A percentile compares a stretch with the other conserved stretches of the same genome.
These are phyloP conservation scores for Liquidambar formosana DNA, from an alignment of 164 flowering plant species.

Conservation along the genomic window DNA sequence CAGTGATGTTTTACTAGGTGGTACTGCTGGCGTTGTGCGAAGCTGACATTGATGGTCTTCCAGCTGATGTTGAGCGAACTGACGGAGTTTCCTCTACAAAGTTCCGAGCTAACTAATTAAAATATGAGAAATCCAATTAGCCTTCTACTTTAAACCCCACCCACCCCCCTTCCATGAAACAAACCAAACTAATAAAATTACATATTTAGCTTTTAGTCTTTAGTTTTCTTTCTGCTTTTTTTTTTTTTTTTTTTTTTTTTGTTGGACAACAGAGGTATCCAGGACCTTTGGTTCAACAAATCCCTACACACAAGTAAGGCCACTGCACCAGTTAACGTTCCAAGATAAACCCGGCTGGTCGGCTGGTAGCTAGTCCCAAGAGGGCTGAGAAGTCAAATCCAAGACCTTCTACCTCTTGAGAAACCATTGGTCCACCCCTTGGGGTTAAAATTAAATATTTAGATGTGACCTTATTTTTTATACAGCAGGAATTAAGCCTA, in stretches of 20 bases:
- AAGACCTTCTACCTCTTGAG: too few relatives aligned
- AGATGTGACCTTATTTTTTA: not conserved
- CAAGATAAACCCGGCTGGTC: too few relatives aligned
- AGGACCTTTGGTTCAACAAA: too few relatives aligned
- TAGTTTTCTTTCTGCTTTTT: too few relatives aligned
- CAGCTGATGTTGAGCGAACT: slow-evolving; percentile 48
- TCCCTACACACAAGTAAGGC: too few relatives aligned
- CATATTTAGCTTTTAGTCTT: too few relatives aligned
- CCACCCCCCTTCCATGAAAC: not conserved
- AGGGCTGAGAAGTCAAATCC: too few relatives aligned
- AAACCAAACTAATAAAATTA: not conserved
- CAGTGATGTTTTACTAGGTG: slow-evolving; percentile 34
- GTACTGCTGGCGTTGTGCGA: slow-evolving; percentile 34
- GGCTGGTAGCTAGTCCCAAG: too few relatives aligned
- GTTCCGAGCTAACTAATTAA: slow-evolving; percentile 39
- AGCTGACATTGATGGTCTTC: slow-evolving; percentile 43
- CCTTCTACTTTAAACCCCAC: slow-evolving; percentile 5
- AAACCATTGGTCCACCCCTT: not conserved
- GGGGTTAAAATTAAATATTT: not conserved
- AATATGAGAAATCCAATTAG: slow-evolving; percentile 10
- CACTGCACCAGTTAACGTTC: too few relatives aligned
- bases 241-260: too few relatives aligned
- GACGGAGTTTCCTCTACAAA: slow-evolving; percentile 41
- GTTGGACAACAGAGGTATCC: too few relatives aligned
- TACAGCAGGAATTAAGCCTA: not conserved